Evolutionary conservation across 1,284 basidiomycete species (phyloP).

Genomic region (Trametes hirsuta): DNA sequence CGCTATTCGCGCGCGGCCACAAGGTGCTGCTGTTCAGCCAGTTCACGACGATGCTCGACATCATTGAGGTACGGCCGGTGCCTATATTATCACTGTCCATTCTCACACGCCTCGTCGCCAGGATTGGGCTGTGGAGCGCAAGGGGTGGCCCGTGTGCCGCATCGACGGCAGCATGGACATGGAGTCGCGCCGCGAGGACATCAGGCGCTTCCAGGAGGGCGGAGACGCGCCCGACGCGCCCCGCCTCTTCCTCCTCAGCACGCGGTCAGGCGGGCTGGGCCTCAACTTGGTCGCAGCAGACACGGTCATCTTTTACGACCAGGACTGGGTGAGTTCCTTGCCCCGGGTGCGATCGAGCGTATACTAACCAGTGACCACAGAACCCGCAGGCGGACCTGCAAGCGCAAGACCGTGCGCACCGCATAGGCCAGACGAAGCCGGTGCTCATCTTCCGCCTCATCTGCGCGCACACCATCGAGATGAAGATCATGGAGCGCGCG

Average conservation of each 20-base stretch:
- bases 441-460: conserved; percentile 90
- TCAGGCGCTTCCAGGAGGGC: conserved; percentile 84
- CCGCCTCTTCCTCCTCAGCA: conserved; percentile 87
- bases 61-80: conserved; percentile 72
- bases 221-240: conserved; percentile 69
- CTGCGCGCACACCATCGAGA: conserved; percentile 88
- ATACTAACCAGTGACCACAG: conserved; percentile 42
- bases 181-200: conserved; percentile 81
- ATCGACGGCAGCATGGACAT: conserved; percentile 89
- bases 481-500: conserved; percentile 88
- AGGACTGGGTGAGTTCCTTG: conserved; percentile 78
- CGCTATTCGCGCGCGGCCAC: conserved; percentile 82
- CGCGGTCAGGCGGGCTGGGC: conserved; percentile 89
- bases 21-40: conserved; percentile 95
- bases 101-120: conserved; percentile 32
- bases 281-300: conserved; percentile 95
- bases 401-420: conserved; percentile 94
- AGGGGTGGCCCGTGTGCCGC: conserved; percentile 82
- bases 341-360: background rate
- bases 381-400: conserved; percentile 98
- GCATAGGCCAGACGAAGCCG: conserved; percentile 91
- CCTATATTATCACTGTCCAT: background rate
- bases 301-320: conserved; percentile 94
- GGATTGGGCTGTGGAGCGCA: conserved; percentile 87
- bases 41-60: conserved; percentile 95